Evolutionary conservation across 805 yeast genomes (phyloP), one percentile per base, ranked within the genome.

Genomic region (Candida maltosa): DNA sequence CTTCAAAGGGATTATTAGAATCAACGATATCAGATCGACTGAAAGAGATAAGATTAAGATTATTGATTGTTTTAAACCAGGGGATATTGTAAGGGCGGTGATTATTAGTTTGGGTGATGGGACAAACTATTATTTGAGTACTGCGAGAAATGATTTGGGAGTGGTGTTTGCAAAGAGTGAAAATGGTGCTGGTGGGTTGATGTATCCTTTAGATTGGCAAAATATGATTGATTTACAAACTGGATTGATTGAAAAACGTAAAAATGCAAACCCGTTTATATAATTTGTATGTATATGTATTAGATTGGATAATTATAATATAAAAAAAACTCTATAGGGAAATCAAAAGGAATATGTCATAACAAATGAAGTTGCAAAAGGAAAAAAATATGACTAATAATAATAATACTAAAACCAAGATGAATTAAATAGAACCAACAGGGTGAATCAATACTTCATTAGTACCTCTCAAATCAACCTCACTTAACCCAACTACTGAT

Each of bases 201-300:
- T 93, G 87, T 83, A 80, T 48, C 94, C 98, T 2, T 61, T 87
- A 28, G 97, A 93, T 60, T 93, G 97, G 97, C 89, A 87, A 60
- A 84, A 87, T 9, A 93, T 94, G 97, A 72, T 83, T 21, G 78
- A 85, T 42, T 80, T 87, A 2, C 65, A 60, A 17, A 78, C 89
- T 2, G 96, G 96, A 1, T 74, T 71, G 7, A 59, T 77, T 9
- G 97, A 88, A 49, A 67, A 69, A 47, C 73, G 98, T 40, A 93
- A 93, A 58, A 87, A 95, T 62, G 98, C 98, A 3, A 88, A 87
- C 55, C 95, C 96, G 9, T 84, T 78, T 34, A 28, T 34, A 25
- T 34, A 29, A 18, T 12, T 3, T 11, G n/a, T 8, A 16, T 16
- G 15, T 27, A 5, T 21, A 33, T 33, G 25, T 22, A 12, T 11